A percentile compares a stretch with the other conserved stretches of the same genome.
Evolutionary conservation across 495 filamentous ascomycete genomes (phyloP).

Genomic region (Trichoderma erinaceum): DNA sequence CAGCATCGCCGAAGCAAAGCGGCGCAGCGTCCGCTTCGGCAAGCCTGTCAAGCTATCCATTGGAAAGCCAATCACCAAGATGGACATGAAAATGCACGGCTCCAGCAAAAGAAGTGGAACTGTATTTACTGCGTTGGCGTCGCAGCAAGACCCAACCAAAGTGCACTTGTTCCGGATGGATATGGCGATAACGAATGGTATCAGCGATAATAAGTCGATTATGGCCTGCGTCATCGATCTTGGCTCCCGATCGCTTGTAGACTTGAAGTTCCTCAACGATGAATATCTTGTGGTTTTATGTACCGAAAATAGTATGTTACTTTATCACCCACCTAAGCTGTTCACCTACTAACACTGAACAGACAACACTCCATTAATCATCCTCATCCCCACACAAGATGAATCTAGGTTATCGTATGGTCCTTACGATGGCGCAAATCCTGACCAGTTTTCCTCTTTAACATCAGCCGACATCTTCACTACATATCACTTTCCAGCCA

Average conservation of each 20-base stretch:
- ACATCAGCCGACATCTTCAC: background rate
- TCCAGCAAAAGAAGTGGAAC: background rate
- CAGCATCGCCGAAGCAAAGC: slow-evolving; percentile 50
- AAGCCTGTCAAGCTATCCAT: slow-evolving; percentile 32
- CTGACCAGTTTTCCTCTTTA: background rate
- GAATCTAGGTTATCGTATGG: background rate
- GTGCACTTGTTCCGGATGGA: slow-evolving; percentile 42
- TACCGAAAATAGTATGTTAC: slow-evolving; percentile 28
- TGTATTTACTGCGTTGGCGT: background rate
- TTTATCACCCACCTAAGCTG: background rate
- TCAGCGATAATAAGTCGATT: slow-evolving; percentile 30
- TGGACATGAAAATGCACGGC: slow-evolving; percentile 29
- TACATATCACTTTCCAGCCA: slow-evolving; percentile 7
- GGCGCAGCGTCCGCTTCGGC: slow-evolving; percentile 49
- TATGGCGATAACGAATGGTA: slow-evolving; percentile 37
- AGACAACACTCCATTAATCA: slow-evolving; percentile 23
- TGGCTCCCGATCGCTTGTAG: slow-evolving; percentile 36
- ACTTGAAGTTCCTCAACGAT: slow-evolving; percentile 46
- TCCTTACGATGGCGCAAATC: background rate
- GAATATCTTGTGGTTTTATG: slow-evolving; percentile 40
- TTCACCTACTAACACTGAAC: background rate
- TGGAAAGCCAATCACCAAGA: slow-evolving; percentile 32
- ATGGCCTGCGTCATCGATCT: slow-evolving; percentile 33
- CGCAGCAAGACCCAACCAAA: slow-evolving; percentile 19
- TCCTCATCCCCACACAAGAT: slow-evolving; percentile 21